phyloP scores from a whole-genome alignment of 1,284 basidiomycete genomes.

The Golubevia sp. region DNA sequence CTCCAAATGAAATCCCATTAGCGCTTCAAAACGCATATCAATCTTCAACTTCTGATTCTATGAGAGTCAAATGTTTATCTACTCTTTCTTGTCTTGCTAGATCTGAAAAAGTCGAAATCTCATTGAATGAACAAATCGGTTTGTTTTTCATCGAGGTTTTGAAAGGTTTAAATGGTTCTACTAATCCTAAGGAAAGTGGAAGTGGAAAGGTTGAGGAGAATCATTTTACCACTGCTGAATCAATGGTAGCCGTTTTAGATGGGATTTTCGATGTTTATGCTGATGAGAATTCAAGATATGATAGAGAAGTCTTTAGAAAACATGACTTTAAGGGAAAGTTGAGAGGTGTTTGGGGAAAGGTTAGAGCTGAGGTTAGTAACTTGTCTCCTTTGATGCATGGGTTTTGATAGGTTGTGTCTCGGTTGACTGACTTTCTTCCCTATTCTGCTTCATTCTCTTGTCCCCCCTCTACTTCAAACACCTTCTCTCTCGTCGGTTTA shows the following conservation, averaged over 20 bases:
- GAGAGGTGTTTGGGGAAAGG: conserved; percentile 67
- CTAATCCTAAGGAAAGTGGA: neutral
- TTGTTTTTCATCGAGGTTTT: conserved; percentile 24
- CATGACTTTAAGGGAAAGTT: conserved; percentile 68
- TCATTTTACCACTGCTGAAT: conserved; percentile 67
- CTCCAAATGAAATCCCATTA: conserved; percentile 15
- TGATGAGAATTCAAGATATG: conserved; percentile 82
- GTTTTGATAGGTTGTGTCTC: conserved; percentile 65
- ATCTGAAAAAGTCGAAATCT: neutral
- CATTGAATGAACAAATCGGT: conserved; percentile 21
- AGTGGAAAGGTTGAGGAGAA: neutral
- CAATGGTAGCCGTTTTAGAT: conserved; percentile 78
- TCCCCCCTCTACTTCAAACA: conserved; percentile 14
- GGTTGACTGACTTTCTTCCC: neutral
- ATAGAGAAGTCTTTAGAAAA: conserved; percentile 75
- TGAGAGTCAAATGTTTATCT: conserved; percentile 42
- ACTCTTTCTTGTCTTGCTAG: conserved; percentile 33
- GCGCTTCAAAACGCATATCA: conserved; percentile 32
- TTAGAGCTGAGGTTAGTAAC: conserved; percentile 69
- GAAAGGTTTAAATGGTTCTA: conserved; percentile 10
- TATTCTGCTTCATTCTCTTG: conserved; percentile 5
- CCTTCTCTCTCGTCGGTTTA: neutral
- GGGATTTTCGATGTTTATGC: conserved; percentile 92
- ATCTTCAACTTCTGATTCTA: conserved; percentile 21
- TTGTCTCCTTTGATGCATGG: conserved; percentile 10